Percentiles rank a stretch among this genome's conserved stretches.
phyloP scores from a whole-genome alignment of 139 green algal genomes.

The Chlamydomonas applanata region DNA sequence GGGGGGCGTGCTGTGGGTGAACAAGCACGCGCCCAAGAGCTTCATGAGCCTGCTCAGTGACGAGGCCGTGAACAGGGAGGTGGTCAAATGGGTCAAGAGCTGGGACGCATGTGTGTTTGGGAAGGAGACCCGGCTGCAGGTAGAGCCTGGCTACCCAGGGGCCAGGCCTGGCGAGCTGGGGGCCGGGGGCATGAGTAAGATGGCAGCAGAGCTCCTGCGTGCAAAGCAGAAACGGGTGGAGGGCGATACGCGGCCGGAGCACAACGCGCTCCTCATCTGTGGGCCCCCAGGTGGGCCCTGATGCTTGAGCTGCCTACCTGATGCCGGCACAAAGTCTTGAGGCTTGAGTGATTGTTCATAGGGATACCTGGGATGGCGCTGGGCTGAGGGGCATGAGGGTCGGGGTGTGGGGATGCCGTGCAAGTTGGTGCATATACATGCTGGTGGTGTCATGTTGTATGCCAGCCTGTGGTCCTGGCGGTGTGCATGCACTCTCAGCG shows the following conservation, averaged over 20 bases:
- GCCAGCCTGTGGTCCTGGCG: too few species aligned
- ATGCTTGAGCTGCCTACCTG: too few species aligned
- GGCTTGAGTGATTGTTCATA: too few species aligned
- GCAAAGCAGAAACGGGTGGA: not conserved
- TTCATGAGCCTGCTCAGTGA: constrained; percentile 89
- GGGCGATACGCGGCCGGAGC: constrained; percentile 23
- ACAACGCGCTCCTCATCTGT: constrained; percentile 63
- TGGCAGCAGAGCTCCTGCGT: not conserved
- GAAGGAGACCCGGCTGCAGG: not conserved
- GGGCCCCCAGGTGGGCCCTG: constrained; percentile 39
- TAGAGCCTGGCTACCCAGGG: not conserved
- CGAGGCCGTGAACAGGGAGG: constrained; percentile 75
- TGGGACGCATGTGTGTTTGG: constrained; percentile 80
- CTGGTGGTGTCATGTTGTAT: too few species aligned
- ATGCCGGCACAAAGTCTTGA: too few species aligned
- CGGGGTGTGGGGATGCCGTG: too few species aligned
- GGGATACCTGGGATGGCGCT: too few species aligned
- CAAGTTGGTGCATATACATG: too few species aligned
- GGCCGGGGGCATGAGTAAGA: not conserved
- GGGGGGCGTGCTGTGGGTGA: constrained; percentile 75
- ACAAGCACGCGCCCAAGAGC: constrained; percentile 79
- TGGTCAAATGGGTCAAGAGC: constrained; percentile 70
- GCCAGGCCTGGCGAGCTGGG: not conserved
- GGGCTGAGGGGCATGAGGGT: too few species aligned
- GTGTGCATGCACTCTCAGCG: too few species aligned